These are phyloP conservation scores for Rhizopus arrhizus DNA, from an alignment of 371 early-diverging fungal genomes.

Conservation along the genomic window DNA sequence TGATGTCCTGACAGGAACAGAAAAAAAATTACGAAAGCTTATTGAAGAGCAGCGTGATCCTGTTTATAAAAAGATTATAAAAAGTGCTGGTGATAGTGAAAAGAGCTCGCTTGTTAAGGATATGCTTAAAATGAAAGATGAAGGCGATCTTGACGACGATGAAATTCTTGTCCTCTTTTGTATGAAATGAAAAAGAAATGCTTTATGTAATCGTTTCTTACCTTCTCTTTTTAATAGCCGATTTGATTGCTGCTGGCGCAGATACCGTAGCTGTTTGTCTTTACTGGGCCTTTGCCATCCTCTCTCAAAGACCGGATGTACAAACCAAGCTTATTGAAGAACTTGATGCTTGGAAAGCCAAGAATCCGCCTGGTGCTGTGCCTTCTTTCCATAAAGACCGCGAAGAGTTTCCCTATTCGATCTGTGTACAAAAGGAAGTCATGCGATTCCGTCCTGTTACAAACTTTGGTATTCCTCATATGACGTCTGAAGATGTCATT, in stretches of 20 bases:
- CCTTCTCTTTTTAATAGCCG: constrained; percentile 4
- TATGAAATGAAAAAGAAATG: background rate
- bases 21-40: background rate
- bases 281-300: constrained; percentile 16
- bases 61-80: constrained; percentile 3
- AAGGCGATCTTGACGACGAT: background rate
- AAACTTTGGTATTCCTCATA: constrained; percentile 21
- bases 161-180: constrained; percentile 8
- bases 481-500: constrained; percentile 22
- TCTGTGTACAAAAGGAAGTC: constrained; percentile 31
- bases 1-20: background rate
- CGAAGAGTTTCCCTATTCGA: constrained; percentile 21
- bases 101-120: constrained; percentile 10
- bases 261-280: constrained; percentile 19
- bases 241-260: constrained; percentile 20
- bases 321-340: constrained; percentile 18
- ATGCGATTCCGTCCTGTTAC: constrained; percentile 23
- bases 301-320: constrained; percentile 15
- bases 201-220: background rate
- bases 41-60: constrained; percentile 8
- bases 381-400: constrained; percentile 26
- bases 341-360: constrained; percentile 17
- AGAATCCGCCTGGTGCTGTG: constrained; percentile 1
- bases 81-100: constrained; percentile 10
- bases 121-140: background rate